phyloP scores from a whole-genome alignment of 1,139 yeast genomes.

The Yamadazyma sp. region DNA sequence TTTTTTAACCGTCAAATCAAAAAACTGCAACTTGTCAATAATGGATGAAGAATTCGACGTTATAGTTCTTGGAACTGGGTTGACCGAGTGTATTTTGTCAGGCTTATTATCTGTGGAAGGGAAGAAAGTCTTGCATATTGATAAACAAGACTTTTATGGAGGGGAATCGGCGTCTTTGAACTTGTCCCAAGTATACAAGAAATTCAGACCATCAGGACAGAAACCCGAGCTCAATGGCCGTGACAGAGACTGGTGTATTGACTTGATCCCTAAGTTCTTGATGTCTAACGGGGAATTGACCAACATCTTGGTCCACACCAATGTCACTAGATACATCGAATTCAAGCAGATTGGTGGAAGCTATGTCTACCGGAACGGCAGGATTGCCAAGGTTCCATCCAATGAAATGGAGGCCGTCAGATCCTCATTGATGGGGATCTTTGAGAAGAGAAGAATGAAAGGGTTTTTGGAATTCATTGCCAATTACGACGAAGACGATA shows the following conservation, averaged over 20 bases:
- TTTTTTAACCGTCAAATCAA: not conserved
- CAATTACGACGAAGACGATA: constrained; percentile 74
- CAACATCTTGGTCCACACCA: constrained; percentile 90
- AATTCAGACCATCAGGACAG: constrained; percentile 69
- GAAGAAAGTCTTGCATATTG: constrained; percentile 93
- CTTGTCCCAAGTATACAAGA: constrained; percentile 61
- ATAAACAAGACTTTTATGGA: constrained; percentile 95
- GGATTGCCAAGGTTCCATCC: constrained; percentile 93
- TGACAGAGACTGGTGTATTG: constrained; percentile 98
- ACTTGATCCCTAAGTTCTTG: constrained; percentile 91
- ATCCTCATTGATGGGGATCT: constrained; percentile 91
- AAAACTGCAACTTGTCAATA: not conserved
- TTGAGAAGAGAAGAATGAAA: constrained; percentile 95
- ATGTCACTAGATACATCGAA: constrained; percentile 92
- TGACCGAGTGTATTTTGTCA: constrained; percentile 93
- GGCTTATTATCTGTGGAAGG: constrained; percentile 89
- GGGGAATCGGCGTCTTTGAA: constrained; percentile 73
- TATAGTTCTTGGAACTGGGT: constrained; percentile 62
- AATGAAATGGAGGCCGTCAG: constrained; percentile 88
- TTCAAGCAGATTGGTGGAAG: constrained; percentile 95
- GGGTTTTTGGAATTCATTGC: constrained; percentile 86
- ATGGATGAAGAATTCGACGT: constrained; percentile 98
- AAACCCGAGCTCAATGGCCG: constrained; percentile 79
- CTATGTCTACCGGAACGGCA: constrained; percentile 87
- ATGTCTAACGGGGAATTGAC: constrained; percentile 99